Base-by-base conservation (phyloP, 1,284 basidiomycete genomes). In the Cryptococcus sp. region DNA sequence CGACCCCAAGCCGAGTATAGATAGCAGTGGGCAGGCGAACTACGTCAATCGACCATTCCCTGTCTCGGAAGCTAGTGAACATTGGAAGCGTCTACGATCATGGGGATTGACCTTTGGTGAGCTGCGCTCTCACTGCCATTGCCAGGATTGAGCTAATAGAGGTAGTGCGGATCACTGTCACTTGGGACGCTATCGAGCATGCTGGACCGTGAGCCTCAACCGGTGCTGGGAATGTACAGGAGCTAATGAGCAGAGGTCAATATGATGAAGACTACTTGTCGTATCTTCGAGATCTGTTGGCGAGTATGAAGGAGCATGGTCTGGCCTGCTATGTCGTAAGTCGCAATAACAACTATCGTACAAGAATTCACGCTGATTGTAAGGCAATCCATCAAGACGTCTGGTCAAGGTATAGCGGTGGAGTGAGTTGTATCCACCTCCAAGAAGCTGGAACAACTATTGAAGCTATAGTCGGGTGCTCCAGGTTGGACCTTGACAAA, bases 171-270 rank as follows among this genome's bases (percentile, higher is more conserved):
- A 85, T 97, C 58, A 82, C 91, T 18, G 81, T 97, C 3, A 95
- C 93, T 1, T 98, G 94, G 95, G 94, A 98, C 66, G 88, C 92
- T 0, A 77, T 98, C 21, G 91, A 97, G 64, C 95, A 97, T 63
- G 80, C 77, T 47, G 93, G 87, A 55, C 87, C 82, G 85, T 90
- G 71, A 62, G 87, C 81, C 9, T 26, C n/a, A 22, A 18, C 12
- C 7, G 4, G n/a, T 16, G 12, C 21, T 33, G 9, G 16, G 7
- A 10, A 52, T 14, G n/a, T n/a, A n/a, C n/a, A n/a, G 24, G 21
- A 2, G 35, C 36, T 51, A 44, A 48, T 31, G 38, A 22, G 6
- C 59, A 89, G 87, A 16, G 89, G 89, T 2, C 73, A 82, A 41
- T 93, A 89, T 60, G 92, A 97, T 70, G 71, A 68, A 3, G 84